Conservation (phyloP, 1,139 yeast species). For the Geotrichum citri-aurantii region DNA sequence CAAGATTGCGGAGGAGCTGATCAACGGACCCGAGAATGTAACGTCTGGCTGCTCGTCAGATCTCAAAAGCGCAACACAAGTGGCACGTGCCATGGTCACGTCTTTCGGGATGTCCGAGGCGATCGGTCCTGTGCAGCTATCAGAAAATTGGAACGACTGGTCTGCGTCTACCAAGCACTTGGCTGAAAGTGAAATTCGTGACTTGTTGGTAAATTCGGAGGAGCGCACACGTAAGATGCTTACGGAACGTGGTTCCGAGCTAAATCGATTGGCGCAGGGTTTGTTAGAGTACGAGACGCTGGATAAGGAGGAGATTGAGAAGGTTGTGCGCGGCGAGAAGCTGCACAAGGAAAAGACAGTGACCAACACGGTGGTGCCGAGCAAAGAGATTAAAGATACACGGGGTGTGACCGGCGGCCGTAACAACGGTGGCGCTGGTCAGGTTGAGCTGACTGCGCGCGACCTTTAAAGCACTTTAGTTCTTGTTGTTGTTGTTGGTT, state of each 20-base stretch:
- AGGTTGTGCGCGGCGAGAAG: constrained; percentile 70
- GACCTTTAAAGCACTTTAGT: too few species aligned
- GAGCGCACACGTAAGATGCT: constrained; percentile 68
- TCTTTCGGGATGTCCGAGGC: constrained; percentile 93
- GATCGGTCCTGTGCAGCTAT: constrained; percentile 84
- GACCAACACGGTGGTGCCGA: constrained; percentile 72
- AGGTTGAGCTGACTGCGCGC: neutral
- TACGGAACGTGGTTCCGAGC: constrained; percentile 56
- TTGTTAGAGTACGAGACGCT: constrained; percentile 92
- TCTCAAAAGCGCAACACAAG: constrained; percentile 79
- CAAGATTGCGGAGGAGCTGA: constrained; percentile 90
- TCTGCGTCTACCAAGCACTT: constrained; percentile 77
- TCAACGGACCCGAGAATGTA: constrained; percentile 85
- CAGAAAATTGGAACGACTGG: constrained; percentile 60
- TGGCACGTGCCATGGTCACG: constrained; percentile 96
- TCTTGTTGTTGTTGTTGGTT: too few species aligned
- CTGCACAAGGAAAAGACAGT: constrained; percentile 62
- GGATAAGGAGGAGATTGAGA: constrained; percentile 85
- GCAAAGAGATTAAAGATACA: constrained; percentile 39
- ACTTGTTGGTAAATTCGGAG: constrained; percentile 67
- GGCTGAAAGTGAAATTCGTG: constrained; percentile 83
- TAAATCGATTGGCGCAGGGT: constrained; percentile 86
- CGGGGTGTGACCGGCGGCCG: constrained; percentile 32
- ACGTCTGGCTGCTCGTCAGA: constrained; percentile 95
- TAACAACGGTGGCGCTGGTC: neutral